These are phyloP conservation scores for Herpotrichia juniperi DNA, from an alignment of 2,329 filamentous ascomycete genomes.

Conservation along the genomic window DNA sequence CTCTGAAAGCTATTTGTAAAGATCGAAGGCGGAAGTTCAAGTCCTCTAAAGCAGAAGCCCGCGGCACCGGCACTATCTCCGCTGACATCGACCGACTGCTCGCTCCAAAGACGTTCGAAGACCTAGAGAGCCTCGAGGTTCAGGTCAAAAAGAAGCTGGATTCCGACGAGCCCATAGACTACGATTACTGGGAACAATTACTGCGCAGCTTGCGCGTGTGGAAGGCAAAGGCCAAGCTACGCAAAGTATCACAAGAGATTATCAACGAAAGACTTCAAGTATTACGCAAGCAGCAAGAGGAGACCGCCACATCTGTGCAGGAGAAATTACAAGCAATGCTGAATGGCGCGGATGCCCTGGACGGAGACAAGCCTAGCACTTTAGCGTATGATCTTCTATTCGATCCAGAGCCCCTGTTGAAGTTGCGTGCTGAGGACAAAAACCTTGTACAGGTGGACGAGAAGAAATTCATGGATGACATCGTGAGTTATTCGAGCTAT, in stretches of 20 bases:
- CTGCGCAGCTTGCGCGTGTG: slow-evolving; percentile 83
- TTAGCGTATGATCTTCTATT: slow-evolving; percentile 50
- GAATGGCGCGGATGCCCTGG: slow-evolving; percentile 2
- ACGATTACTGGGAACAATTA: slow-evolving; percentile 96
- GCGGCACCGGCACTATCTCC: slow-evolving; percentile 81
- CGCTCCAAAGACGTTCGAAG: slow-evolving; percentile 81
- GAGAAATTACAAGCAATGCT: slow-evolving; percentile 59
- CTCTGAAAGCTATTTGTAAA: slow-evolving; percentile 81
- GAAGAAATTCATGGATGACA: slow-evolving; percentile 61
- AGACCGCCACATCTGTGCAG: slow-evolving; percentile 66
- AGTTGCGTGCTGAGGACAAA: slow-evolving; percentile 69
- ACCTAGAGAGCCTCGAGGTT: slow-evolving; percentile 83
- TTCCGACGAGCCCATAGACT: slow-evolving; percentile 91
- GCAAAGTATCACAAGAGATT: slow-evolving; percentile 77
- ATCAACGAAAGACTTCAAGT: slow-evolving; percentile 70
- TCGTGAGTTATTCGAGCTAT: slow-evolving; percentile 49
- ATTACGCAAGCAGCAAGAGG: slow-evolving; percentile 70
- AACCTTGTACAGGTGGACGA: slow-evolving; percentile 63
- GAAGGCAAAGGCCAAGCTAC: slow-evolving; percentile 88
- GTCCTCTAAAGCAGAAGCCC: slow-evolving; percentile 67
- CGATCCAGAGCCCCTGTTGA: slow-evolving; percentile 71
- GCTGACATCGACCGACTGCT: slow-evolving; percentile 88
- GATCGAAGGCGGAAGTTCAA: slow-evolving; percentile 73
- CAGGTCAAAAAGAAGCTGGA: slow-evolving; percentile 87
- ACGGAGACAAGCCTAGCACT: slow-evolving; percentile 9